Base-by-base conservation (phyloP, 306 rosid genomes). In the Nissolia schottii region DNA sequence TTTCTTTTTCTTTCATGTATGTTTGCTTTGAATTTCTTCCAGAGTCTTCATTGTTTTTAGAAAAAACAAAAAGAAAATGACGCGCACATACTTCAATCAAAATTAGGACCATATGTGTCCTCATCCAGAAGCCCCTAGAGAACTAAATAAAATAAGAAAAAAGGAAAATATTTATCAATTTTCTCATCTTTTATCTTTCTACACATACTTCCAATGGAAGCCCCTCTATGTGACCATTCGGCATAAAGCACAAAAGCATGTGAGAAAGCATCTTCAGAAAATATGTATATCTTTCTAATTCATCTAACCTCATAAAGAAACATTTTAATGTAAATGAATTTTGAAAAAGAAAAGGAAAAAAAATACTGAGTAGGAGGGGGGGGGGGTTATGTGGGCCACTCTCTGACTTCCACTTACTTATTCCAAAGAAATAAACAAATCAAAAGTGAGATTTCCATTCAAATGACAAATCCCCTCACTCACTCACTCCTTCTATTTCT, bases 341-440 rank as follows among this genome's bases (percentile, higher is more conserved):
- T 29, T 23, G 43, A 70, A 75, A 80, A 43, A 19, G 1, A 14
- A 43, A 43, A 45, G 6, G 84, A 58, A 34, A 46, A 60, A 67
- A 76, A 82, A 82, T n/a, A n/a, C n/a, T n/a, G n/a, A n/a, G n/a
- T n/a, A n/a, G n/a, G n/a, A n/a, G n/a, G n/a, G n/a, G n/a, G n/a
- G n/a, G 69, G 62, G 56, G 37, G 76, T 35, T 54, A 9, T 75
- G 91, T 79, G 89, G 97, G 90, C 53, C 99, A 83, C 50, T 87
- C 56, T 89, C 92, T 87, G 93, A 91, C 93, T 91, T 91, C 97
- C 97, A 94, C 99, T 91, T 81, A 88, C 90, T 87, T 85, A 87
- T 94, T 91, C 97, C 87, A 80, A 83, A 76, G 65, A 85, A 81
- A 83, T 76, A 88, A 83, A 85, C 71, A 85, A 84, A 87, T 86